Evolutionary conservation across 1,284 basidiomycete species (phyloP).

Genomic region (Termitomyces sp.): DNA sequence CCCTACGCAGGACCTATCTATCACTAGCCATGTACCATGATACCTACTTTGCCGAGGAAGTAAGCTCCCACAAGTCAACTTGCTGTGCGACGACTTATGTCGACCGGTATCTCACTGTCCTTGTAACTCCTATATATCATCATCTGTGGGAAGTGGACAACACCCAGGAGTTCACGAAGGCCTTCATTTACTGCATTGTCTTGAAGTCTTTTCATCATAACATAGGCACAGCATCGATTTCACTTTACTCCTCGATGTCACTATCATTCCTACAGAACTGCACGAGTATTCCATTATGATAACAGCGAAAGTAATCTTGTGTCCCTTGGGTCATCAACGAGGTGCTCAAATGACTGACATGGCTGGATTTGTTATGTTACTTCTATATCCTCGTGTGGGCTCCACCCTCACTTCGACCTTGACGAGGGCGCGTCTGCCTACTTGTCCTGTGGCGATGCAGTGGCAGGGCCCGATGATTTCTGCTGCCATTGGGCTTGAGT

Average conservation of each 20-base stretch:
- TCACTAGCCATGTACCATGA: conserved; percentile 1
- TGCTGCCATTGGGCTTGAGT: not conserved
- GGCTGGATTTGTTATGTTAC: conserved; percentile 15
- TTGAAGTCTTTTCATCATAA: not conserved
- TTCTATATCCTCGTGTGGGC: conserved; percentile 26
- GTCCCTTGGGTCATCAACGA: too few relatives aligned
- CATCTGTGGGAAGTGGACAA: conserved; percentile 17
- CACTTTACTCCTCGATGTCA: conserved; percentile 5
- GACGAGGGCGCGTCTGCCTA: not conserved
- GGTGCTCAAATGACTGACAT: too few relatives aligned
- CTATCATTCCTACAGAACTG: conserved; percentile 12
- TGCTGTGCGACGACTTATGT: not conserved
- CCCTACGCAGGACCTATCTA: not conserved
- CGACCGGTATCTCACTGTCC: conserved; percentile 3
- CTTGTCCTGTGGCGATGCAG: not conserved
- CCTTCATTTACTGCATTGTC: conserved; percentile 5
- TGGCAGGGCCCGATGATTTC: not conserved
- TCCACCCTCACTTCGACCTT: conserved; percentile 16
- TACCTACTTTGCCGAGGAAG: not conserved
- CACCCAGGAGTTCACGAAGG: conserved; percentile 19
- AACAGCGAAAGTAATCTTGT: conserved; percentile 24
- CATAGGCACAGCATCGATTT: not conserved
- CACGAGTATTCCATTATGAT: conserved; percentile 22
- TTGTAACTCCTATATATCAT: conserved; percentile 4
- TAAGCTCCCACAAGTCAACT: conserved; percentile 3